Percentiles rank a stretch among this genome's conserved stretches.
Evolutionary conservation across 1,284 basidiomycete genomes (phyloP).

Genomic region (Cystobasidium pallidum): DNA sequence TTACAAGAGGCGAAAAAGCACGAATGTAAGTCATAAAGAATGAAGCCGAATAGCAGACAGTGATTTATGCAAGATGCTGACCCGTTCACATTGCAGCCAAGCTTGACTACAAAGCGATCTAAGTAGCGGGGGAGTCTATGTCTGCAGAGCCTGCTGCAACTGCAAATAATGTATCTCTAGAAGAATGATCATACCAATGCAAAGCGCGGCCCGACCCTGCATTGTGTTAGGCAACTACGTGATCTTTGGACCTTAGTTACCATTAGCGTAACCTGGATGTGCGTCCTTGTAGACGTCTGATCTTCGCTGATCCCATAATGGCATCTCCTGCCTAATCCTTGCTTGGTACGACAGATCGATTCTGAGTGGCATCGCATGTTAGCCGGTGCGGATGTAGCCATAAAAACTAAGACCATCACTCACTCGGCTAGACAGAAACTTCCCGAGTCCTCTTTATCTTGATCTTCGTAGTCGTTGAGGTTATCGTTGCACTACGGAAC

Average conservation of each 20-base stretch:
- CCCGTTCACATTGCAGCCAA: too few relatives aligned
- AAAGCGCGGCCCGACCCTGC: too few relatives aligned
- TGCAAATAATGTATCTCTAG: neutral
- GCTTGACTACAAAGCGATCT: constrained; percentile 64
- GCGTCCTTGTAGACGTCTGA: constrained; percentile 47
- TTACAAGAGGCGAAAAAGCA: constrained; percentile 91
- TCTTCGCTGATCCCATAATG: constrained; percentile 51
- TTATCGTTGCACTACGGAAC: constrained; percentile 40
- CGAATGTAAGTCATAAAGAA: constrained; percentile 80
- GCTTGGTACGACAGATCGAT: constrained; percentile 49
- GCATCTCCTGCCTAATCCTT: constrained; percentile 49
- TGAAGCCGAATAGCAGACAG: too few relatives aligned
- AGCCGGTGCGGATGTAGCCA: neutral
- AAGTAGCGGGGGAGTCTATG: neutral
- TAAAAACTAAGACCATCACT: neutral
- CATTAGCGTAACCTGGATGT: neutral
- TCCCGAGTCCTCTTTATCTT: constrained; percentile 42
- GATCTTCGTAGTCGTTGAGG: constrained; percentile 23
- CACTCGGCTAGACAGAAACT: constrained; percentile 40
- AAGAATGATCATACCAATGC: neutral
- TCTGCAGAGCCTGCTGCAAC: neutral
- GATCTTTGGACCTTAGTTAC: neutral
- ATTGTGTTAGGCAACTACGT: too few relatives aligned
- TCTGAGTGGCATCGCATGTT: neutral
- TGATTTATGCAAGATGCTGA: too few relatives aligned